A percentile compares a stretch with the other conserved stretches of the same genome.
Conservation (phyloP, 2,329 filamentous ascomycete genomes). For the Biscogniauxia sp. region DNA sequence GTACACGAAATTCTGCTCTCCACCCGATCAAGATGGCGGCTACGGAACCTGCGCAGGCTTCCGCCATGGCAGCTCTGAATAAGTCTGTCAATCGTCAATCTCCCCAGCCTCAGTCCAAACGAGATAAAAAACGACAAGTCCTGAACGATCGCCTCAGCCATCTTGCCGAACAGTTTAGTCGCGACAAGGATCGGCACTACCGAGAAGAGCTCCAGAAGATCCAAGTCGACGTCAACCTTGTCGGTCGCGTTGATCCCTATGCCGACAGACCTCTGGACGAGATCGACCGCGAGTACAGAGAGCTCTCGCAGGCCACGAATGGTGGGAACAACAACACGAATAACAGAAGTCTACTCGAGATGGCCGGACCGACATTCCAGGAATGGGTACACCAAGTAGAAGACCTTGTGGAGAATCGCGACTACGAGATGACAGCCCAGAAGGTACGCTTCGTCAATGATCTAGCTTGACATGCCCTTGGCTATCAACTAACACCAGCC, state of each 20-base stretch:
- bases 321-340: slow-evolving; percentile 38
- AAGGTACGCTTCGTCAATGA: slow-evolving; percentile 55
- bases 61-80: slow-evolving; percentile 15
- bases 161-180: slow-evolving; percentile 73
- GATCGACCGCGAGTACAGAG: slow-evolving; percentile 42
- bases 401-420: slow-evolving; percentile 81
- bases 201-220: slow-evolving; percentile 86
- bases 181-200: slow-evolving; percentile 80
- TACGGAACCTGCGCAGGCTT: slow-evolving; percentile 17
- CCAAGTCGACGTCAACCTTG: slow-evolving; percentile 46
- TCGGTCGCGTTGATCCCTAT: slow-evolving; percentile 23
- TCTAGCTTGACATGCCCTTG: not conserved
- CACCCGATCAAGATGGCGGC: slow-evolving; percentile 16
- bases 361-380: slow-evolving; percentile 80
- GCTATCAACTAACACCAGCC: slow-evolving; percentile 20
- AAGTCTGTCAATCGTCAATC: slow-evolving; percentile 16
- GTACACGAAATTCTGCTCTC: not conserved
- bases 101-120: slow-evolving; percentile 24
- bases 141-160: slow-evolving; percentile 75
- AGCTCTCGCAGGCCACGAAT: slow-evolving; percentile 35
- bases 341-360: slow-evolving; percentile 60
- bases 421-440: slow-evolving; percentile 77
- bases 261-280: slow-evolving; percentile 46
- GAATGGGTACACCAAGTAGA: slow-evolving; percentile 86
- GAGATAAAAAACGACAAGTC: slow-evolving; percentile 83